A percentile compares a stretch with the other conserved stretches of the same genome.
Evolutionary conservation across 2,329 filamentous ascomycete genomes (phyloP).

Genomic region (Sphaerulina musiva): DNA sequence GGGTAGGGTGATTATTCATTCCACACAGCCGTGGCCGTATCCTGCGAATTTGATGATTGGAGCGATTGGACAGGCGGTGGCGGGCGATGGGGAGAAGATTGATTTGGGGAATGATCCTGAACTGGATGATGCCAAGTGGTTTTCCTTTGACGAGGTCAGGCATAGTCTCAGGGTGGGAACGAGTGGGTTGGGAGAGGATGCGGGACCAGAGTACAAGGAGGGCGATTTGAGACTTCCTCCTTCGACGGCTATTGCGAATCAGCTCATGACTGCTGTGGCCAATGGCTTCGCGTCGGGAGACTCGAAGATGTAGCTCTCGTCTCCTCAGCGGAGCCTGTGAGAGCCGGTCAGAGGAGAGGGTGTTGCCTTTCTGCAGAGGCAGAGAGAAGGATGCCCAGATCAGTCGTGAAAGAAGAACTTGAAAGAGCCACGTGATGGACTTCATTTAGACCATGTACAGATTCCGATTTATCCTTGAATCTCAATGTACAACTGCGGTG

Average conservation of each 20-base stretch:
- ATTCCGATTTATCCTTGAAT: too few relatives aligned
- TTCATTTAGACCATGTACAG: too few relatives aligned
- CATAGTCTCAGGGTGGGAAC: constrained; percentile 64
- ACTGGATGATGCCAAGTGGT: constrained; percentile 85
- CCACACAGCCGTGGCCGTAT: constrained; percentile 50
- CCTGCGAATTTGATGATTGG: constrained; percentile 50
- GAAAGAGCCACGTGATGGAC: too few relatives aligned
- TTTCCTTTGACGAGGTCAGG: constrained; percentile 69
- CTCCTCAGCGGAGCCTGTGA: neutral
- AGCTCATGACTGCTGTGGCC: constrained; percentile 72
- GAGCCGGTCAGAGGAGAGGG: too few relatives aligned
- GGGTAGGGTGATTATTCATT: constrained; percentile 47
- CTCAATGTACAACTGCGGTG: too few relatives aligned
- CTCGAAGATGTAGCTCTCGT: constrained; percentile 36
- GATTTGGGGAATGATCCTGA: constrained; percentile 83
- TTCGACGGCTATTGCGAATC: constrained; percentile 83
- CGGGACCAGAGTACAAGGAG: constrained; percentile 63
- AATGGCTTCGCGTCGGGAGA: constrained; percentile 60
- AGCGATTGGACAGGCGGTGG: constrained; percentile 78
- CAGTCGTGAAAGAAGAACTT: too few relatives aligned
- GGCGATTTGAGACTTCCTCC: constrained; percentile 76
- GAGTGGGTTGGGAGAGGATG: constrained; percentile 58
- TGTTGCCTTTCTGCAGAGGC: too few relatives aligned
- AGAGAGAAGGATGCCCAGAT: too few relatives aligned
- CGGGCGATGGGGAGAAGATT: constrained; percentile 64